These are phyloP conservation scores for Beauveria sp. DNA, from an alignment of 2,329 filamentous ascomycete species.

Conservation along the genomic window DNA sequence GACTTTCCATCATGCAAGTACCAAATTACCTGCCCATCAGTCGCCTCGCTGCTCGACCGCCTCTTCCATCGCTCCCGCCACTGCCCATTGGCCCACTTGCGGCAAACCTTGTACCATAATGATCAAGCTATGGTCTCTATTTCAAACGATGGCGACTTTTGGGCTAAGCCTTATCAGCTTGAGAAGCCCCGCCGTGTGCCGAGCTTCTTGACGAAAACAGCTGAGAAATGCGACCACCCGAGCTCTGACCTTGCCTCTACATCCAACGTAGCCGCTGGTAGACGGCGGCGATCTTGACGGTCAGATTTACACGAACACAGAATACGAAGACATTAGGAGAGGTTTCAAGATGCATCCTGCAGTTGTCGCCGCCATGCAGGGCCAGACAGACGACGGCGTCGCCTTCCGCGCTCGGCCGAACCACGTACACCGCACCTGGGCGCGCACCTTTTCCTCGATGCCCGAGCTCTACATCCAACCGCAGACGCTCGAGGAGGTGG, in stretches of 20 bases:
- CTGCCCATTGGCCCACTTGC: not conserved
- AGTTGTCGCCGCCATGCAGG: constrained; percentile 26
- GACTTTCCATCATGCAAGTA: not conserved
- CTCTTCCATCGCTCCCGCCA: not conserved
- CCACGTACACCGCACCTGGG: constrained; percentile 88
- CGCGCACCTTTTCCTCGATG: constrained; percentile 78
- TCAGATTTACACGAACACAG: not conserved
- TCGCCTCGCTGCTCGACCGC: not conserved
- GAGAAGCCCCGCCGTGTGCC: constrained; percentile 3
- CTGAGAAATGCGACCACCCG: not conserved
- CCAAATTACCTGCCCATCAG: not conserved
- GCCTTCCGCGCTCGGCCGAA: constrained; percentile 68
- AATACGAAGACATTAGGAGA: not conserved
- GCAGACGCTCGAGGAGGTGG: constrained; percentile 68
- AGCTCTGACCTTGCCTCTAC: not conserved
- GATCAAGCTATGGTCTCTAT: not conserved
- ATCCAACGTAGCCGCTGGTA: not conserved
- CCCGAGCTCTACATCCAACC: constrained; percentile 91
- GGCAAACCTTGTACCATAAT: not conserved
- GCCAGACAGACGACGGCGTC: constrained; percentile 32
- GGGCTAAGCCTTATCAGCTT: constrained; percentile 8
- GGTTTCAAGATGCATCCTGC: constrained; percentile 27
- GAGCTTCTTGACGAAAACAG: not conserved
- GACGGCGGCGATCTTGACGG: not conserved
- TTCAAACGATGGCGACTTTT: constrained; percentile 4